These are phyloP conservation scores for Colletotrichum eleusines DNA, from an alignment of 2,329 filamentous ascomycete genomes.

Conservation along the genomic window DNA sequence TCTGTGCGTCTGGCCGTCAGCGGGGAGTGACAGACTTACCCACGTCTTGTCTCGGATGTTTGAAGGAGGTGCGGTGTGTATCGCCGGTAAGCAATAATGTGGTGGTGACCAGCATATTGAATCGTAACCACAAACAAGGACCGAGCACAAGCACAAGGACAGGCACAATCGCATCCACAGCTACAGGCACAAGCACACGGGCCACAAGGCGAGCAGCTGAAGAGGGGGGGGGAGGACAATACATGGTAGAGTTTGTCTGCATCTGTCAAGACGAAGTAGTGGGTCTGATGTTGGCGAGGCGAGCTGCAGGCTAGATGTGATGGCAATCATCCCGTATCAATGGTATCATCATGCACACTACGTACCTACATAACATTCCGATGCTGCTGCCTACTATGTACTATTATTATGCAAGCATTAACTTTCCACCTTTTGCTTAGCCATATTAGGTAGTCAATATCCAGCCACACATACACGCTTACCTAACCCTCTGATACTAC, in stretches of 20 bases:
- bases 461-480: too few species aligned
- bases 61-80: slow-evolving; percentile 17
- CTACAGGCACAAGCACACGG: not conserved
- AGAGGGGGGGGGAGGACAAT: too few species aligned
- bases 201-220: not conserved
- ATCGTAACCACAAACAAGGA: slow-evolving; percentile 27
- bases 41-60: slow-evolving; percentile 30
- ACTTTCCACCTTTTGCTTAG: too few species aligned
- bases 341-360: not conserved
- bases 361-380: not conserved
- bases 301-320: slow-evolving; percentile 37
- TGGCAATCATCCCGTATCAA: not conserved
- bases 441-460: too few species aligned
- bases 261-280: not conserved
- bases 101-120: slow-evolving; percentile 30
- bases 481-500: too few species aligned
- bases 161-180: not conserved
- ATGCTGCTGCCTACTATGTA: not conserved
- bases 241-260: not conserved
- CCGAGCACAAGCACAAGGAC: slow-evolving; percentile 16
- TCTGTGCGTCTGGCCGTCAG: slow-evolving; percentile 13
- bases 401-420: too few species aligned
- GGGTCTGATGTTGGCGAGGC: slow-evolving; percentile 22
- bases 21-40: slow-evolving; percentile 18
- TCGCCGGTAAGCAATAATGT: slow-evolving; percentile 2